phyloP scores from a whole-genome alignment of 441 rosid genomes.

The Codiaeum variegatum region DNA sequence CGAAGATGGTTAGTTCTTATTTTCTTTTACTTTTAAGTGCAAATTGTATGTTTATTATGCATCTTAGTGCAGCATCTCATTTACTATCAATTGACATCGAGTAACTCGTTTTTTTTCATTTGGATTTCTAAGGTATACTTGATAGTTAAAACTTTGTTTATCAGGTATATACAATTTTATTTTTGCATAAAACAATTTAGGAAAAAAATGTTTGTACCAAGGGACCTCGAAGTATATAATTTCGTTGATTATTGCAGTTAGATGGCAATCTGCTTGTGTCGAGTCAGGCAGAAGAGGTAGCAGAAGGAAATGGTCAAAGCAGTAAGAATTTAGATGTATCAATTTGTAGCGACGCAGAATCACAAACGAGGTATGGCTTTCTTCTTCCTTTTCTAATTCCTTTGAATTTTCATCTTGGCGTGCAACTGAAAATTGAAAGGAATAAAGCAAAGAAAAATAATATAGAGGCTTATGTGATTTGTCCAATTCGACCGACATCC shows the following conservation, averaged over 20 bases:
- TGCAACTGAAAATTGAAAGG: too few relatives aligned
- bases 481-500: too few relatives aligned
- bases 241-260: conserved; percentile 26
- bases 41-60: conserved; percentile 12
- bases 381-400: background rate
- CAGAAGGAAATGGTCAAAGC: conserved; percentile 27
- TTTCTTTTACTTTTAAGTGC: conserved; percentile 9
- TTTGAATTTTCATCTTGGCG: background rate
- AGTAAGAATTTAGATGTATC: conserved; percentile 26
- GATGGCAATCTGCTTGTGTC: conserved; percentile 26
- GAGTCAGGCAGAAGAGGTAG: conserved; percentile 30
- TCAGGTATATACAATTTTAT: background rate
- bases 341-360: conserved; percentile 23
- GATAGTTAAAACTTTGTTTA: background rate
- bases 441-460: too few relatives aligned
- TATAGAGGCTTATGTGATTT: too few relatives aligned
- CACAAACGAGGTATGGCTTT: conserved; percentile 34
- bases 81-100: background rate
- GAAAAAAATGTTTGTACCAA: background rate
- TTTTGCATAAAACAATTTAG: background rate
- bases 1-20: conserved; percentile 35
- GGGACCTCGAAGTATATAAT: background rate
- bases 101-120: background rate
- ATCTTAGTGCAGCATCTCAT: background rate
- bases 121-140: conserved; percentile 9